These are phyloP conservation scores for Terfezia boudieri DNA, from an alignment of 495 filamentous ascomycete species.

Conservation along the genomic window DNA sequence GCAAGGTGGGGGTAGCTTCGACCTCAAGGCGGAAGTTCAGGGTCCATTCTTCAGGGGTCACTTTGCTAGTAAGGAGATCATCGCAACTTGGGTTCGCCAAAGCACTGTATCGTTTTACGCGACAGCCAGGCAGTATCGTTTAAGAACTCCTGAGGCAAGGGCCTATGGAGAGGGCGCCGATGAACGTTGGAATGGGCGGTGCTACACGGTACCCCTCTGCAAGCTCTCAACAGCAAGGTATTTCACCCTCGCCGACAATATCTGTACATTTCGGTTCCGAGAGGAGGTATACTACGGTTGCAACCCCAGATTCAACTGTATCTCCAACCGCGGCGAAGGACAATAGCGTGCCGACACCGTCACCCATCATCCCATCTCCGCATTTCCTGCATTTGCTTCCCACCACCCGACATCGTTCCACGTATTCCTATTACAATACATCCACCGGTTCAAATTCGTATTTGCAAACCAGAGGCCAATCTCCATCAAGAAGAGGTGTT, in stretches of 20 bases:
- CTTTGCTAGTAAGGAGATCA: too few relatives aligned
- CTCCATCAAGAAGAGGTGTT: neutral
- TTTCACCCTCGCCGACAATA: neutral
- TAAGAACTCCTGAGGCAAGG: neutral
- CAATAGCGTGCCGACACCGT: neutral
- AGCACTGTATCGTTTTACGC: too few relatives aligned
- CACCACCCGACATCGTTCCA: neutral
- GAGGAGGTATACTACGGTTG: neutral
- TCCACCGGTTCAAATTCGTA: neutral
- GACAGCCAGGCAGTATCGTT: too few relatives aligned
- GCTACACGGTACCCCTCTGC: neutral
- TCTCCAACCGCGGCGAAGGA: neutral
- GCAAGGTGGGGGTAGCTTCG: too few relatives aligned
- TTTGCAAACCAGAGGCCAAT: neutral
- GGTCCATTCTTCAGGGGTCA: too few relatives aligned
- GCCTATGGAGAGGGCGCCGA: neutral
- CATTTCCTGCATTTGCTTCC: neutral
- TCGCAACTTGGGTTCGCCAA: too few relatives aligned
- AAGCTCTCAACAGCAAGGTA: neutral
- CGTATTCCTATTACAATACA: too few relatives aligned
- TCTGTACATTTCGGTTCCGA: neutral
- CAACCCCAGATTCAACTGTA: neutral
- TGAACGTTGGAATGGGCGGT: neutral
- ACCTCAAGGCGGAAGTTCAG: too few relatives aligned
- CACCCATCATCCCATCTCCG: neutral